Evolutionary conservation across 2,329 filamentous ascomycete genomes (phyloP), one percentile per base, ranked within the genome.

Genomic region (Ophiocordyceps camponoti-saundersi): DNA sequence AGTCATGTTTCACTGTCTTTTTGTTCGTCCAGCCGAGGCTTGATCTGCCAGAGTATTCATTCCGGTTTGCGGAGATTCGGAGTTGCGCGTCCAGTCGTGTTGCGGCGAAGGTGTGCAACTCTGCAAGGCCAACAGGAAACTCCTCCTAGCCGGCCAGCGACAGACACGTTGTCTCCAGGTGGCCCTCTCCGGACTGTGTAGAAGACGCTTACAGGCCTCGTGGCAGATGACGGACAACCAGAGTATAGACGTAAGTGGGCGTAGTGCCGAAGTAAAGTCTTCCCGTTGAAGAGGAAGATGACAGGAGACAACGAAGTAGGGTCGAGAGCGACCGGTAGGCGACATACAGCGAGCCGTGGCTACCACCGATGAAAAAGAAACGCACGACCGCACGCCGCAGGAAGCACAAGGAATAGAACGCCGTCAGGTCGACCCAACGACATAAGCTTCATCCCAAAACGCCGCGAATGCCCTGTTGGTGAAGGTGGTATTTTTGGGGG

Each of bases 281-380:
- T 54, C 46, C 50, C 55, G 49, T 46, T 52, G 45, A 56, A 54
- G 52, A 52, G 50, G n/a, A n/a, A 55, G 55, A 53, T 51, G 53
- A 55, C 65, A 66, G 57, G 65, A 67, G 57, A 57, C 65, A 61
- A 66, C 57, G 61, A 63, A 59, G 57, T 61, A 64, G 57, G 57
- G 58, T 26, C 40, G 15, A n/a, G n/a, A n/a, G n/a, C n/a, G 43
- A 26, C 43, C 39, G 30, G 21, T 39, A 36, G 30, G 44, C 29
- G 36, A 47, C 23, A 44, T 41, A 30, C 20, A 20, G 23, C 34
- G 20, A 16, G 45, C 30, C 32, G 40, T 46, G 46, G 49, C 48
- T 47, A 48, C 47, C 49, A 10, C 44, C 40, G 15, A n/a, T n/a
- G 29, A 23, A 23, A 42, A 32, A 50, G 44, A 50, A 57, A 29